Base-by-base conservation (phyloP, 2,329 filamentous ascomycete species). In the Fusarium scirpi region DNA sequence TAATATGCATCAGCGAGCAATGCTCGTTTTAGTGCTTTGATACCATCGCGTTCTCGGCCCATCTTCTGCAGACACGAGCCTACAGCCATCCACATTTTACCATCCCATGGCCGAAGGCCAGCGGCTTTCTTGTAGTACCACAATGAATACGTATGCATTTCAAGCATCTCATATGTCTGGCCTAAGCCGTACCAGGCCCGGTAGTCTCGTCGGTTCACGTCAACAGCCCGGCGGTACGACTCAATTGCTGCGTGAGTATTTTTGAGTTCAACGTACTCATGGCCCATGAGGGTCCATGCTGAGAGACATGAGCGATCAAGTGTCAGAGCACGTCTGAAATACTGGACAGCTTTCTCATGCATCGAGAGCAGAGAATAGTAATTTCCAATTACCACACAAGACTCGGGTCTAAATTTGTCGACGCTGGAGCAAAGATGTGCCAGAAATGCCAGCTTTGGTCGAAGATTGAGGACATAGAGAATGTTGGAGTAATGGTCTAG, bases 51-150 rank as follows among this genome's bases (percentile, higher is more conserved):
- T 53, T 93, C 85, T 58, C 94, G 90, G 55, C 91, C 91, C 86
- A 98, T 97, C 78, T 94, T 95, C 67, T 95, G 92, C 69, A 97
- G 90, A 78, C 95, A 98, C 34, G 92, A 92, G 12, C 93, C 96
- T 8, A 99, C 94, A 0, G 96, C 96, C 84, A 96, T 92, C 96
- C 96, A 99, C 93, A 99, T 97, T 80, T 98, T 98, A 1, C 94
- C 93, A 74, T 99, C 96, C 86, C 95, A 98, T 0, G 95, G 94
- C n/a, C 94, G 90, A 3, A 99, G 85, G 0, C 94, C 93, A 1
- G 95, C 95, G 0, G 96, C 96, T 60, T 96, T 94, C 78, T 98
- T 97, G 83, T 97, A 98, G 81, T 99, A 99, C 87, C 96, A 98
- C 1, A 99, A 83, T 2, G 95, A 94, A 79, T 99, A 99, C 45